A percentile compares a stretch with the other conserved stretches of the same genome.
These are phyloP conservation scores for Leptomonas pyrrhocoris DNA, from an alignment of 208 protist species.

Conservation along the genomic window DNA sequence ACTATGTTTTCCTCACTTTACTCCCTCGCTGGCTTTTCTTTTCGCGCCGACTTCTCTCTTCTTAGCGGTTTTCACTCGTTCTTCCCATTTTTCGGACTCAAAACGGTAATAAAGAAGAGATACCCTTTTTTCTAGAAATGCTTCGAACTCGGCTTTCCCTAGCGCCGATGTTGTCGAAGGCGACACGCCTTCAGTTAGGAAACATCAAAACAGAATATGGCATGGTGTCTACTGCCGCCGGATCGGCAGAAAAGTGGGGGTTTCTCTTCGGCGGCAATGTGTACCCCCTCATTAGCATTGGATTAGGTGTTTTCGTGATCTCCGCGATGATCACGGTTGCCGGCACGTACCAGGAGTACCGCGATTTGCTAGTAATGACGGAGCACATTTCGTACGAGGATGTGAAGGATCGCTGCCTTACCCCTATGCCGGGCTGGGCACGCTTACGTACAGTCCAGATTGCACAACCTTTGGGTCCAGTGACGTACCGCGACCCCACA, in stretches of 20 bases:
- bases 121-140: slow-evolving; percentile 21
- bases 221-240: slow-evolving; percentile 79
- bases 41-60: no score
- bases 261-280: slow-evolving; percentile 66
- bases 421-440: slow-evolving; percentile 87
- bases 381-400: slow-evolving; percentile 90
- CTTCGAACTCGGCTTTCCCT: slow-evolving; percentile 26
- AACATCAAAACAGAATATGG: slow-evolving; percentile 91
- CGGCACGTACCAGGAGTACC: slow-evolving; percentile 83
- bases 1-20: no score
- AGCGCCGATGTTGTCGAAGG: slow-evolving; percentile 84
- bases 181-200: slow-evolving; percentile 85
- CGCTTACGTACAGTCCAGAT: slow-evolving; percentile 68
- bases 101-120: slow-evolving; percentile 1
- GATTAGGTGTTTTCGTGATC: slow-evolving; percentile 39
- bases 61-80: not conserved
- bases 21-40: no score
- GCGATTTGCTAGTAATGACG: slow-evolving; percentile 83
- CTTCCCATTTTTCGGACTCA: not conserved
- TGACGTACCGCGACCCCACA: slow-evolving; percentile 86
- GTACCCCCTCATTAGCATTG: slow-evolving; percentile 69
- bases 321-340: slow-evolving; percentile 43
- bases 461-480: slow-evolving; percentile 60
- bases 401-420: slow-evolving; percentile 88
- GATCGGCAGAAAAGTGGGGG: slow-evolving; percentile 88